Evolutionary conservation across 768 basidiomycete species (phyloP).

Genomic region (Scleroderma bovista): DNA sequence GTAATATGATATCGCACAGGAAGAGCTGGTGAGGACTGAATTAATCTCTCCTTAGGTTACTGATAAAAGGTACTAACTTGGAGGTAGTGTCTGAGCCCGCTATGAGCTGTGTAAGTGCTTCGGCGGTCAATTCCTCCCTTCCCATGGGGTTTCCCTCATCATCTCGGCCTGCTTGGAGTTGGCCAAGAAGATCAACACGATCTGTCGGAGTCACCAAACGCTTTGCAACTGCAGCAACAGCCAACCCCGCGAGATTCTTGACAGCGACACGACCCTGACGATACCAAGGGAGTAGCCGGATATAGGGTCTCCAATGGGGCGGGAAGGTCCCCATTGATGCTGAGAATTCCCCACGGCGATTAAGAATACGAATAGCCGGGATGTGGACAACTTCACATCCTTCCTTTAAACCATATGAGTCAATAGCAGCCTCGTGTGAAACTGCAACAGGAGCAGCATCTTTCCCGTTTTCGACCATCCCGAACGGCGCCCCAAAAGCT

Average conservation of each 20-base stretch:
- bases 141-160: conserved; percentile 76
- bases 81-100: conserved; percentile 92
- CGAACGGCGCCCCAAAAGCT: conserved; percentile 84
- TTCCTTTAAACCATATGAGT: conserved; percentile 44
- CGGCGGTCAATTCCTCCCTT: conserved; percentile 79
- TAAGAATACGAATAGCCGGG: conserved; percentile 81
- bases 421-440: conserved; percentile 49
- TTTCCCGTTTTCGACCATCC: conserved; percentile 73
- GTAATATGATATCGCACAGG: conserved; percentile 84
- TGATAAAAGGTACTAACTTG: conserved; percentile 47
- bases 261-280: conserved; percentile 60
- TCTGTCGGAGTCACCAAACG: conserved; percentile 66
- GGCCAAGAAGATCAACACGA: conserved; percentile 74
- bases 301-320: conserved; percentile 61
- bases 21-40: conserved; percentile 50
- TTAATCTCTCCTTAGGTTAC: not conserved
- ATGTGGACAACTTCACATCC: conserved; percentile 50
- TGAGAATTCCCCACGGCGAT: conserved; percentile 82
- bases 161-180: conserved; percentile 75
- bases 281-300: conserved; percentile 72
- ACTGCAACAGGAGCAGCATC: conserved; percentile 69
- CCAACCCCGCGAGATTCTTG: conserved; percentile 70
- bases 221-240: conserved; percentile 73
- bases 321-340: conserved; percentile 80
- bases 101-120: conserved; percentile 80